Evolutionary conservation across 306 rosid species (phyloP), one percentile per base, ranked within the genome.

Genomic region (Senna tora): DNA sequence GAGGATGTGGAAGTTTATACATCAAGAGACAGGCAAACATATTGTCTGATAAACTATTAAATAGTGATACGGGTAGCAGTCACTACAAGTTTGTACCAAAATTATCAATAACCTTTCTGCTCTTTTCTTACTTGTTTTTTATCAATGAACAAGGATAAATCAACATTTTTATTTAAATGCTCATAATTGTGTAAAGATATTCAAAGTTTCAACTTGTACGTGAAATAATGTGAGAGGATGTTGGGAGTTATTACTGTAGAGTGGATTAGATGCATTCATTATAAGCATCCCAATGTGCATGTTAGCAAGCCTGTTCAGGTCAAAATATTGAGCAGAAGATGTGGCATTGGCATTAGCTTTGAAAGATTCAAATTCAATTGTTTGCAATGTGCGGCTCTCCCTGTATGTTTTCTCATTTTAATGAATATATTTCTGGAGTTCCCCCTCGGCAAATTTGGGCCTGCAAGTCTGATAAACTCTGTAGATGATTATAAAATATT

Each of bases 391-490:
- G 81, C 84, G 65, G 80, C 83, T 68, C 80, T 66, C 80, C 73
- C 74, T 81, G 73, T 84, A 80, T 83, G 76, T 82, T 85, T 85
- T 84, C 71, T 70, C 78, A 71, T 82, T 76, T 83, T 79, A 80
- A 77, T 80, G 72, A 79, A 83, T 86, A 59, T 62, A 75, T 79
- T 71, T 85, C 82, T 79, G 97, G 93, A 88, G 91, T 88, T 73
- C 84, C 91, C 75, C 75, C 78, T 83, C 92, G 77, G 92, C 89
- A 63, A 79, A 86, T 66, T 84, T 88, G 86, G 82, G 82, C 84
- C 82, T 82, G 79, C 95, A 89, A 82, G 86, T 89, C 64, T 89
- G 90, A 80, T 87, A 82, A 77, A 71, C 79, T 83, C 80, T 79
- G 81, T 94, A 83, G 78, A 83, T 91, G 86, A 76, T 69, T 82